A percentile compares a stretch with the other conserved stretches of the same genome.
These are phyloP conservation scores for Mortierella sp. DNA, from an alignment of 371 early-diverging fungal genomes.

Conservation along the genomic window DNA sequence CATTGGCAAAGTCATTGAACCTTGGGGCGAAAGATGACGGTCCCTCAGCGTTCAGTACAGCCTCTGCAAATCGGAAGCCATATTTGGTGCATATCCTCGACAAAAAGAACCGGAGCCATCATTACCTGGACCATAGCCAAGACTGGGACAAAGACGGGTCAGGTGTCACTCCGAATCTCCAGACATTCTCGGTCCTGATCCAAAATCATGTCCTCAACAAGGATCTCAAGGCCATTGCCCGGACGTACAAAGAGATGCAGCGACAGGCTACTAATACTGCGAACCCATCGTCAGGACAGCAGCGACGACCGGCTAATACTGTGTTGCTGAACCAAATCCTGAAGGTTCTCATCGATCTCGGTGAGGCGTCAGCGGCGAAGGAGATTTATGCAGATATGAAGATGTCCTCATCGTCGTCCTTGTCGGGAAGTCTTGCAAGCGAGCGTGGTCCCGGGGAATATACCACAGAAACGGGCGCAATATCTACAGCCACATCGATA, in stretches of 20 bases:
- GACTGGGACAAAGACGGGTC: neutral
- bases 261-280: neutral
- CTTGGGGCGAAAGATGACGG: neutral
- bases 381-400: constrained; percentile 30
- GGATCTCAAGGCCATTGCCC: constrained; percentile 25
- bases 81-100: neutral
- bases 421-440: too few species aligned
- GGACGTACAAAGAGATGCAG: constrained; percentile 19
- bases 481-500: neutral
- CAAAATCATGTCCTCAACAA: constrained; percentile 17
- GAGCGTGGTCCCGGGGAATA: too few species aligned
- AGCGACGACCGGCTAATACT: constrained; percentile 9
- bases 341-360: constrained; percentile 21
- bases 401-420: too few species aligned
- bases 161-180: constrained; percentile 18
- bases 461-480: neutral
- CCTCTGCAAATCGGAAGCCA: neutral
- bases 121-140: neutral
- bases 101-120: neutral
- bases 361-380: constrained; percentile 30
- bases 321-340: constrained; percentile 40
- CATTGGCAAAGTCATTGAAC: constrained; percentile 8
- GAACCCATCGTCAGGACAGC: neutral
- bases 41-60: neutral
- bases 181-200: constrained; percentile 47